Evolutionary conservation across 225 moss, liverwort and hornwort species (phyloP), one percentile per base, ranked within the genome.

Genomic region (Takakia lepidozioides): DNA sequence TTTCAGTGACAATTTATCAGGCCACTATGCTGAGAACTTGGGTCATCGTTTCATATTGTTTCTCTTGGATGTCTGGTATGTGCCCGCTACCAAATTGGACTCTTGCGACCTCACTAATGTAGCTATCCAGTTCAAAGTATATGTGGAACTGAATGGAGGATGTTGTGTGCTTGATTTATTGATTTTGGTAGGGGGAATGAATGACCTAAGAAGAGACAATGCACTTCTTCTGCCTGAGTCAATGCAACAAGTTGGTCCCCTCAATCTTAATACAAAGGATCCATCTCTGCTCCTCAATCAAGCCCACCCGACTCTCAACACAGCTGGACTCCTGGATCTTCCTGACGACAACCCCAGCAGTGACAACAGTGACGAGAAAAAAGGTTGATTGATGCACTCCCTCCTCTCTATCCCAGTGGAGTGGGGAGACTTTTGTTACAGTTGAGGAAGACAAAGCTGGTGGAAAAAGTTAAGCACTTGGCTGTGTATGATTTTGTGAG

Each of bases 321-420:
- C 57, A 27, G 52, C 63, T 29, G 61, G 70, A 10, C 74, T 80
- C 25, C 59, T 80, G 45, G 67, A 53, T 18, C 70, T 80, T 29
- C 46, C 80, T 16, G 74, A 70, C 38, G 27, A 54, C 19, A 28
- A 43, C 25, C 54, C 54, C 24, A 80, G 80, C 60, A 80, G 80
- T 61, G 80, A 74, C 41, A 80, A 74, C 37, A 80, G 80, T 61
- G 80, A 74, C 51, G 80, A 80, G 57, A 74, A 64, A 54, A 58
- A 62, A 25, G 44, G 54, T 54, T 40, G 3, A 5, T 25, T 32
- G 32, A 7, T 32, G 32, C 32, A 32, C 32, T 32, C 11, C 7
- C 8, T 32, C 8, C 32, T 32, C 7, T 32, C 11, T 32, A 32
- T 6, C 1, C 32, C 7, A 6, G 7, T 11, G 7, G 8, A 32